phyloP scores from a whole-genome alignment of 139 green algal species.

The Haematococcus sp. region DNA sequence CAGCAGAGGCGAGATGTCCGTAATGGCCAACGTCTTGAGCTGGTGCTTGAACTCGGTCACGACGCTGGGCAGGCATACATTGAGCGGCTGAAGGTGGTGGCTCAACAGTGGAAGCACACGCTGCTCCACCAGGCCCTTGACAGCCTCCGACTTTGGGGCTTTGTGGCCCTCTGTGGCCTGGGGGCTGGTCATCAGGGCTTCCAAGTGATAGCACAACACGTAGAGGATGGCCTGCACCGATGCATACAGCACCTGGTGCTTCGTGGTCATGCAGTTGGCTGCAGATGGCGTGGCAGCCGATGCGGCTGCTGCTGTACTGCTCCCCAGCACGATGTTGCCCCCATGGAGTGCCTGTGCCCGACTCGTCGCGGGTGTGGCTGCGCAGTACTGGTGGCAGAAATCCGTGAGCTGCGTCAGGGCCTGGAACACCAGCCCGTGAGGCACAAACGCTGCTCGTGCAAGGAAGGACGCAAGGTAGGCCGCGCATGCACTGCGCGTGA shows the following conservation, averaged over 20 bases:
- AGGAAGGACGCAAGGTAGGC: constrained; percentile 89
- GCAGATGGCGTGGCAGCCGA: background rate
- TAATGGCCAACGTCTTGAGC: constrained; percentile 38
- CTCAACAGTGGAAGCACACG: constrained; percentile 54
- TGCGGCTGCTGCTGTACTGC: constrained; percentile 1
- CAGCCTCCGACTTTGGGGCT: constrained; percentile 20
- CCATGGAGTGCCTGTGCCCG: too few species aligned
- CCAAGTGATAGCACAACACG: constrained; percentile 87
- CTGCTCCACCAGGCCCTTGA: constrained; percentile 50
- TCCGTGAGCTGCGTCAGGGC: constrained; percentile 35
- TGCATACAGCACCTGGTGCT: constrained; percentile 63
- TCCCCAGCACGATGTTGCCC: constrained; percentile 13
- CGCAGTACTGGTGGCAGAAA: constrained; percentile 36
- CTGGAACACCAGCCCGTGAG: constrained; percentile 52
- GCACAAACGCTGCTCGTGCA: constrained; percentile 64
- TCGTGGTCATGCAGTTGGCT: background rate
- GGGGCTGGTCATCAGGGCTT: constrained; percentile 42
- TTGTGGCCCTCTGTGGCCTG: background rate
- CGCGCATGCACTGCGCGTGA: constrained; percentile 66
- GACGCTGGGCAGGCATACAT: constrained; percentile 63
- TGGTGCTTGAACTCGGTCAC: constrained; percentile 64
- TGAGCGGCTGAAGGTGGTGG: constrained; percentile 61
- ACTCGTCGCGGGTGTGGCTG: background rate
- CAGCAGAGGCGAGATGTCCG: constrained; percentile 29
- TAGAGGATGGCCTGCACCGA: constrained; percentile 83